phyloP scores from a whole-genome alignment of 352 stramenopile genomes.

The Thalassiosira hispida region DNA sequence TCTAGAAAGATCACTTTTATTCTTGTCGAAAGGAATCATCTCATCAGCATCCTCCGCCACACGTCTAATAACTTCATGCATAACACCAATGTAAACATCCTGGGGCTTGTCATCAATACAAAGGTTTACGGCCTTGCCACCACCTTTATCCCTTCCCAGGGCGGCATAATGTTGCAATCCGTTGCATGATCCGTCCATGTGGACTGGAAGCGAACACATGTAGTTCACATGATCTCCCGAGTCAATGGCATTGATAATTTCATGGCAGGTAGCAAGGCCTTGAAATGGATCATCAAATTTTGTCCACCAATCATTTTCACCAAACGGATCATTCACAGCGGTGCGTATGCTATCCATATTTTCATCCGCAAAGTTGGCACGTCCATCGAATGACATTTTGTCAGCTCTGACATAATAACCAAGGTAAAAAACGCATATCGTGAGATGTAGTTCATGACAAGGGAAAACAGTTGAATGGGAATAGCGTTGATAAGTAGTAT shows the following conservation, averaged over 20 bases:
- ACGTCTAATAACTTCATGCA: conserved; percentile 87
- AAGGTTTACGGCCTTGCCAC: conserved; percentile 96
- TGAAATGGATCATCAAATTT: conserved; percentile 97
- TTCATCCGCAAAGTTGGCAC: conserved; percentile 93
- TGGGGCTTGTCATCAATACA: conserved; percentile 91
- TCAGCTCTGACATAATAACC: conserved; percentile 63
- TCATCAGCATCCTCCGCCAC: conserved; percentile 76
- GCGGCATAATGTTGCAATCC: conserved; percentile 99
- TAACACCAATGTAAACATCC: conserved; percentile 98
- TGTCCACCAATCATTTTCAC: conserved; percentile 92
- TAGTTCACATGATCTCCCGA: conserved; percentile 93
- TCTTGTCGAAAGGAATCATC: conserved; percentile 70
- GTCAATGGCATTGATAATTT: conserved; percentile 93
- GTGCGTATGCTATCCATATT: conserved; percentile 94
- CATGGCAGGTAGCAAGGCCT: conserved; percentile 95
- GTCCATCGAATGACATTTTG: conserved; percentile 97
- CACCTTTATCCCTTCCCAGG: conserved; percentile 92
- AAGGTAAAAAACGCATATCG: conserved; percentile 6
- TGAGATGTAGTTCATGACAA: conserved; percentile 6
- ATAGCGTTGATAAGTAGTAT: background rate
- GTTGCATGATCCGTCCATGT: conserved; percentile 98
- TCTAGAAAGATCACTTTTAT: conserved; percentile 62
- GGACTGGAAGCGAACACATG: conserved; percentile 94
- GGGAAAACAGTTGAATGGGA: background rate
- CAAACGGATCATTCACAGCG: conserved; percentile 89